These are phyloP conservation scores for Chlorella sp. DNA, from an alignment of 139 green algal genomes.

Conservation along the genomic window DNA sequence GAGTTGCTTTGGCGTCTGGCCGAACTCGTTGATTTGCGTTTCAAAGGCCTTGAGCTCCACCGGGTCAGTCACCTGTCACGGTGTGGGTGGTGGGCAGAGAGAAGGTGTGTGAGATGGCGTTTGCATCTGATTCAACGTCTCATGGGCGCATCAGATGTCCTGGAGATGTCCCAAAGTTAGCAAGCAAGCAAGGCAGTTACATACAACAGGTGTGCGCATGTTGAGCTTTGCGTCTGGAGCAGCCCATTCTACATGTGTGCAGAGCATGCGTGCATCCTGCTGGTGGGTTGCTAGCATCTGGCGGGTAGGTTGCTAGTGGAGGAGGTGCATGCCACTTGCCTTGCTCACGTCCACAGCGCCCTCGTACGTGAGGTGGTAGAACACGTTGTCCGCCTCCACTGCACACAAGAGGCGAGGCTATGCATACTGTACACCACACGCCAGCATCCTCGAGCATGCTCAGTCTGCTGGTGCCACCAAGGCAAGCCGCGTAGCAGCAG, in stretches of 20 bases:
- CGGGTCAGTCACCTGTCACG: slow-evolving; percentile 45
- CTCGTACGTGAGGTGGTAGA: slow-evolving; percentile 89
- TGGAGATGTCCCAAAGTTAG: no score
- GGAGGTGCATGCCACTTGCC: background rate
- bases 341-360: slow-evolving; percentile 54
- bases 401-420: slow-evolving; percentile 26
- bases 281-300: no score
- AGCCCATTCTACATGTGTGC: background rate
- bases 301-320: background rate
- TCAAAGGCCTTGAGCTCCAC: slow-evolving; percentile 62
- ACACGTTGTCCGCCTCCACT: slow-evolving; percentile 80
- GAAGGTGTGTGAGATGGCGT: no score
- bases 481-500: no score
- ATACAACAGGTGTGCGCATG: background rate
- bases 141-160: background rate
- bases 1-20: slow-evolving; percentile 78
- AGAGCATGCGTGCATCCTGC: no score
- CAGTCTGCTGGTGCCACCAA: no score
- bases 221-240: background rate
- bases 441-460: no score
- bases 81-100: slow-evolving; percentile 8
- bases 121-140: no score
- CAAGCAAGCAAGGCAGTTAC: no score
- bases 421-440: no score
- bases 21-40: slow-evolving; percentile 92